Evolutionary conservation across 106 monocot species (phyloP), one percentile per base, ranked within the genome.

Genomic region (Dioscorea zingiberensis): DNA sequence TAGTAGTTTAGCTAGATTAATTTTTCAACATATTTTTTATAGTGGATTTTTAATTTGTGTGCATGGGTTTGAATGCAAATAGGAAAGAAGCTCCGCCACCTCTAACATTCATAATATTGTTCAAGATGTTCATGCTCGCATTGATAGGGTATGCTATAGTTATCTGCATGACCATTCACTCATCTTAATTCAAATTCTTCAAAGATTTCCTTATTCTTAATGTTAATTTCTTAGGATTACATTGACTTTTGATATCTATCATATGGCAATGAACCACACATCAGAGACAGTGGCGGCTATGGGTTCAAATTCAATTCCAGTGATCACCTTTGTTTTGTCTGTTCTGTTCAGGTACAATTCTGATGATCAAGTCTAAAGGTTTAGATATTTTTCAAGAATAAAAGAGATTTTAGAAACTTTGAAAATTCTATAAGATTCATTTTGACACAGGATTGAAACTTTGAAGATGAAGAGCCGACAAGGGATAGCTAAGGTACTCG

Each of bases 71-170:
- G n/a, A n/a, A n/a, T n/a, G n/a, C n/a, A n/a, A n/a, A n/a, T 19
- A 66, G 66, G 49, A 24, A 25, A 48, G 27, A 16, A 23, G 18
- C 26, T 16, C 68, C 81, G 30, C 30, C 30, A 55, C 58, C 62
- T 10, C 22, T 82, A 27, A 59, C 78, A 28, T 29, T 71, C 25
- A 24, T 18, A 21, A 18, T 73, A 2, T 55, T 74, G 7, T 25
- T 75, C 47, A 90, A 85, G 77, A 58, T 83, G 25, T 86, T 83
- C 67, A 49, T 85, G 69, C 79, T 75, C 62, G 65, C 78, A 13
- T 46, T 83, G 15, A 18, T 77, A 3, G 86, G 85, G 86, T 89
- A 85, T 53, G 9, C 23, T 24, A 54, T 2, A n/a, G 16, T 26
- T 55, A 46, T 46, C 14, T 17, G n/a, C n/a, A n/a, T n/a, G n/a